Percentiles rank a stretch among this genome's conserved stretches.
Evolutionary conservation across 352 stramenopile species (phyloP).

Genomic region (Globisporangium orthogonon): DNA sequence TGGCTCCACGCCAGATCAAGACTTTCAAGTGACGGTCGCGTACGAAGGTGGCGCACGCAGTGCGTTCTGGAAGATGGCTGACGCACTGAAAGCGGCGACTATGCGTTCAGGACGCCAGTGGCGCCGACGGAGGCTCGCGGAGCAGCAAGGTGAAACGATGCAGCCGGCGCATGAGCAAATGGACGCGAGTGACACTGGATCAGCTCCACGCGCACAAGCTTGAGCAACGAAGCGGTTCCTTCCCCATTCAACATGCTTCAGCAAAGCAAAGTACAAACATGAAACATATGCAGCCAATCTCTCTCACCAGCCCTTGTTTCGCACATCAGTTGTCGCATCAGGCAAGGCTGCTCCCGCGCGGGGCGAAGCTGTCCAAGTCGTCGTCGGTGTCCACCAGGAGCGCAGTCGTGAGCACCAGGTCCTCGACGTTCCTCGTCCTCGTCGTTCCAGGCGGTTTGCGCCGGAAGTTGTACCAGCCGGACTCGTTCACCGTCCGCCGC

Average conservation of each 20-base stretch:
- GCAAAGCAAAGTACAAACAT: background rate
- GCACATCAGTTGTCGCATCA: background rate
- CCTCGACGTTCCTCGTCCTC: background rate
- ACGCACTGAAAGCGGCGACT: constrained; percentile 53
- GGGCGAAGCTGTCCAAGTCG: background rate
- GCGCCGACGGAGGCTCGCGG: constrained; percentile 44
- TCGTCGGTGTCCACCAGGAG: constrained; percentile 3
- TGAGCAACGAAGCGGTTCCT: background rate
- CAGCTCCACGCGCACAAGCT: background rate
- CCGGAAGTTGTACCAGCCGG: background rate
- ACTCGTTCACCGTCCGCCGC: background rate
- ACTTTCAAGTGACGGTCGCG: constrained; percentile 31
- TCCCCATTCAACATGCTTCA: background rate
- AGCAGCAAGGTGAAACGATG: constrained; percentile 11
- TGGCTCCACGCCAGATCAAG: constrained; percentile 5
- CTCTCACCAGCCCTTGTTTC: background rate
- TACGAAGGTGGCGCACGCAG: constrained; percentile 51
- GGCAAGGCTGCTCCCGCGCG: background rate
- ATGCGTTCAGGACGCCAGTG: constrained; percentile 58
- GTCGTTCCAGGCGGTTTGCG: background rate
- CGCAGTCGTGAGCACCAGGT: constrained; percentile 2
- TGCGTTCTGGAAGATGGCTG: constrained; percentile 55
- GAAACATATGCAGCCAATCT: background rate
- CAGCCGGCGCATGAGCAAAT: background rate
- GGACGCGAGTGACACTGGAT: background rate